These are phyloP conservation scores for Mycena belliarum DNA, from an alignment of 768 basidiomycete genomes.

Conservation along the genomic window DNA sequence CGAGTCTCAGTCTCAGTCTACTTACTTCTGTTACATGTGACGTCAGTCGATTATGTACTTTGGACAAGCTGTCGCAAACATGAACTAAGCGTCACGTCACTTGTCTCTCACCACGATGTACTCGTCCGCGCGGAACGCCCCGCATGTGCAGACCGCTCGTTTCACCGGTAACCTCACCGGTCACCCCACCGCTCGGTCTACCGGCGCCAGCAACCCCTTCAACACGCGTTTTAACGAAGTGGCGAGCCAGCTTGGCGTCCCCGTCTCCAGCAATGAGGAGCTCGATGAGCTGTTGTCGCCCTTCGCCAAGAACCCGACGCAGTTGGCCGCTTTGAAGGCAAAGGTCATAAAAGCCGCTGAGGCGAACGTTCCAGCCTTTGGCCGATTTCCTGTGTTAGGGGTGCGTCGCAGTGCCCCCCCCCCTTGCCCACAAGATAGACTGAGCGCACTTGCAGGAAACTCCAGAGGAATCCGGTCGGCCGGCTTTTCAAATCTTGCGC, in stretches of 20 bases:
- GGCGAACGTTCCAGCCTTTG: not conserved
- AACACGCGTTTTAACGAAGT: not conserved
- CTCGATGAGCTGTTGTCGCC: not conserved
- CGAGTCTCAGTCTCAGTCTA: too few species aligned
- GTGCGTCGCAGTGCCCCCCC: not conserved
- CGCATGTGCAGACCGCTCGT: too few species aligned
- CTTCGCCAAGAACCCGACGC: not conserved
- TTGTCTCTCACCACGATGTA: too few species aligned
- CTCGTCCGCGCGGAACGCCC: too few species aligned
- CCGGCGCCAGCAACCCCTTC: not conserved
- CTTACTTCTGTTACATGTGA: too few species aligned
- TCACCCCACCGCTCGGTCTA: too few species aligned
- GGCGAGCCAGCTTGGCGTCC: not conserved
- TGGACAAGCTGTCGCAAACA: too few species aligned
- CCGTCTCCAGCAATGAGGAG: not conserved
- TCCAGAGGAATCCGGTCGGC: not conserved
- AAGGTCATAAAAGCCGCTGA: not conserved
- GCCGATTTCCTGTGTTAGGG: not conserved
- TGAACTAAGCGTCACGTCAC: too few species aligned
- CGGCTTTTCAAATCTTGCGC: not conserved
- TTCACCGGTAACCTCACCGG: too few species aligned
- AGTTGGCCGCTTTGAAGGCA: not conserved
- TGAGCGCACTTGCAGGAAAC: not conserved
- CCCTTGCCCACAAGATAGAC: not conserved
- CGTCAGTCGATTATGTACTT: too few species aligned